phyloP scores from a whole-genome alignment of 2,329 filamentous ascomycete species.

The Alternaria alternata region DNA sequence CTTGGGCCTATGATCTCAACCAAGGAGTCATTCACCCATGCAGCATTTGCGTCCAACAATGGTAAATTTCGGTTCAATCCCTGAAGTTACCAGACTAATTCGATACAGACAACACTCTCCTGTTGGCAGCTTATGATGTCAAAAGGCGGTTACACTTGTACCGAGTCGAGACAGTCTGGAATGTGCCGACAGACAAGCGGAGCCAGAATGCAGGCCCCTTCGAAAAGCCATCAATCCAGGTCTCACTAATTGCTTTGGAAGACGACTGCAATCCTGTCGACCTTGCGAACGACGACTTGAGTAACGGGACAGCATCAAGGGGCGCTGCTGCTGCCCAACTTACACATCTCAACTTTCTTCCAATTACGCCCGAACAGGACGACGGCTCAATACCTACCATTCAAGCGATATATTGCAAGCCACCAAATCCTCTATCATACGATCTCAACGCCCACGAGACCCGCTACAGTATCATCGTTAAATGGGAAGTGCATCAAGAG shows the following conservation, averaged over 20 bases:
- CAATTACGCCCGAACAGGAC: slow-evolving; percentile 69
- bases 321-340: slow-evolving; percentile 55
- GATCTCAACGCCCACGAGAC: slow-evolving; percentile 67
- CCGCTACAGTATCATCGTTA: slow-evolving; percentile 76
- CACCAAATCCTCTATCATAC: slow-evolving; percentile 49
- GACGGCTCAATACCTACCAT: slow-evolving; percentile 70
- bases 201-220: slow-evolving; percentile 56
- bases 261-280: slow-evolving; percentile 43
- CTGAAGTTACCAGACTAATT: slow-evolving; percentile 5
- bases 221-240: slow-evolving; percentile 44
- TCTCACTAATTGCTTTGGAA: slow-evolving; percentile 39
- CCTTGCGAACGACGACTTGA: slow-evolving; percentile 34
- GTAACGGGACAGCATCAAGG: slow-evolving; percentile 32
- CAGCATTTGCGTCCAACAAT: slow-evolving; percentile 68
- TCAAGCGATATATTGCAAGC: slow-evolving; percentile 74
- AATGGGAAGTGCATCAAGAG: slow-evolving; percentile 79
- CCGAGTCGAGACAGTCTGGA: slow-evolving; percentile 79
- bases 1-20: slow-evolving; percentile 76
- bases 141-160: slow-evolving; percentile 78
- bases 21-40: slow-evolving; percentile 54
- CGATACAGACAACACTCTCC: slow-evolving; percentile 57
- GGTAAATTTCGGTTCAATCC: slow-evolving; percentile 63
- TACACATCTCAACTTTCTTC: slow-evolving; percentile 78
- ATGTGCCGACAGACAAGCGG: slow-evolving; percentile 64
- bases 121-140: slow-evolving; percentile 73